Conservation (phyloP, 2,329 filamentous ascomycete species). For the Parafenestella ontariensis region DNA sequence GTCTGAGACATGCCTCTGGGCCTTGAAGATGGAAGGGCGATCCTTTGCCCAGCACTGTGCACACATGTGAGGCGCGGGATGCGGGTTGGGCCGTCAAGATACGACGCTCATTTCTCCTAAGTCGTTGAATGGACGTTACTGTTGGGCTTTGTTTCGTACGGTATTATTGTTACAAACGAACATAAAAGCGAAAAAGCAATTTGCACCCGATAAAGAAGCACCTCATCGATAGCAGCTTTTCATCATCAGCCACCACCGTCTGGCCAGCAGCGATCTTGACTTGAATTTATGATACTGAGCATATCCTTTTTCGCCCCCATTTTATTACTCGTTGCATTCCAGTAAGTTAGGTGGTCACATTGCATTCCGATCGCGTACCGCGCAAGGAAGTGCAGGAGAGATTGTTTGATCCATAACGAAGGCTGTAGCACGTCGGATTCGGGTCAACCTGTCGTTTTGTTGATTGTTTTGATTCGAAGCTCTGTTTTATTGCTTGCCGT, state of each 20-base stretch:
- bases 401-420: neutral
- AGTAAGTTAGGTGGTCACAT: slow-evolving; percentile 19
- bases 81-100: slow-evolving; percentile 13
- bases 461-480: neutral
- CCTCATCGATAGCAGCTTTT: neutral
- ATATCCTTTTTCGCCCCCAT: neutral
- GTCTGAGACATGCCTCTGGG: neutral
- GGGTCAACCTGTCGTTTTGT: slow-evolving; percentile 8
- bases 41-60: slow-evolving; percentile 6
- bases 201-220: neutral
- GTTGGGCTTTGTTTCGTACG: slow-evolving; percentile 1
- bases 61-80: slow-evolving; percentile 9
- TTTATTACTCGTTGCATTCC: slow-evolving; percentile 4
- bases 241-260: neutral
- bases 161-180: slow-evolving; percentile 4
- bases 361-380: slow-evolving; percentile 19
- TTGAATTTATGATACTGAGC: neutral
- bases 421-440: slow-evolving; percentile 3
- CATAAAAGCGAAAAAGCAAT: slow-evolving; percentile 8
- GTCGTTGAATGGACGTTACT: slow-evolving; percentile 1
- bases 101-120: slow-evolving; percentile 11
- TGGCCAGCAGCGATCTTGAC: neutral
- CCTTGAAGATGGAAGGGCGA: slow-evolving; percentile 8
- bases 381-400: slow-evolving; percentile 6
- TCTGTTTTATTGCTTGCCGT: neutral